Conservation (phyloP, 805 yeast species). For the Starmerella floris region DNA sequence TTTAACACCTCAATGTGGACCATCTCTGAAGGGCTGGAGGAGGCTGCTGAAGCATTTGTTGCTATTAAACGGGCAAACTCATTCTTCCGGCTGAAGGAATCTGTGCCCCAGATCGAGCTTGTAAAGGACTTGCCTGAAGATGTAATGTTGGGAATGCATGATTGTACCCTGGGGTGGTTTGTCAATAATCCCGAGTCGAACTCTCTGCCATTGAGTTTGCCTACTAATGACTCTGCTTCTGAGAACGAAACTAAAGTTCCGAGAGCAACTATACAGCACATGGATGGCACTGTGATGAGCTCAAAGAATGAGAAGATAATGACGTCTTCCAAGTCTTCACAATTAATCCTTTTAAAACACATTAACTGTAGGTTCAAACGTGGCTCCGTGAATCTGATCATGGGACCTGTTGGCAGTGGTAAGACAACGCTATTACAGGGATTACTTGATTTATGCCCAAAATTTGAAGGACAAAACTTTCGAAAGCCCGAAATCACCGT, state of each 20-base stretch:
- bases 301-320: no score
- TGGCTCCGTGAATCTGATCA: conserved; percentile 60
- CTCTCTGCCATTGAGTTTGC: not conserved
- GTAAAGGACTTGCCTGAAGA: not conserved
- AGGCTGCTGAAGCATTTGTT: conserved; percentile 31
- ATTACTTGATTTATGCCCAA: conserved; percentile 55
- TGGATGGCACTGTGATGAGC: no score
- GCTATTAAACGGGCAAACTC: conserved; percentile 16
- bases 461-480: conserved; percentile 37
- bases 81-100: conserved; percentile 7
- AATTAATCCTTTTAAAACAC: conserved; percentile 30
- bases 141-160: no score
- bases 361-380: conserved; percentile 40
- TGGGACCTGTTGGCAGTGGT: conserved; percentile 74
- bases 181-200: no score
- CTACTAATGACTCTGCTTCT: not conserved
- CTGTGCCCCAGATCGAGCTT: not conserved
- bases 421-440: conserved; percentile 63
- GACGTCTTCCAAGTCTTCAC: not conserved
- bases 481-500: conserved; percentile 36
- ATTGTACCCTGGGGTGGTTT: no score
- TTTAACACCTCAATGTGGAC: conserved; percentile 1
- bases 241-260: no score
- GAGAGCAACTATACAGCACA: no score
- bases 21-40: conserved; percentile 36